phyloP scores from a whole-genome alignment of 164 flowering plant genomes.

The Liriodendron chinense region DNA sequence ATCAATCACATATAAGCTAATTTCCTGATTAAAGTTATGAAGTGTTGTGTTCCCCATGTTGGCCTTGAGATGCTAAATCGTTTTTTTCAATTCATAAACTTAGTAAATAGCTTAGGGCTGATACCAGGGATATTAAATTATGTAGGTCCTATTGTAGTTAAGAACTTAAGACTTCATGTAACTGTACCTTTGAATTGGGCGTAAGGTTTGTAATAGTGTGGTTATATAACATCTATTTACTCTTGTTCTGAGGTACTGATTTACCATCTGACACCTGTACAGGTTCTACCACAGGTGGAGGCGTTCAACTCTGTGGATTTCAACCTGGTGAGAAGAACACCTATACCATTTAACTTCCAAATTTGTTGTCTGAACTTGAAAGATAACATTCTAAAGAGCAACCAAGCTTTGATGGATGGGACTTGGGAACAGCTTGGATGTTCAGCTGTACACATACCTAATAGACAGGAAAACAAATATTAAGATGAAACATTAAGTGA shows the following conservation, averaged over 20 bases:
- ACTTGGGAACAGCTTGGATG: too few relatives aligned
- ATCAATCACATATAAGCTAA: too few relatives aligned
- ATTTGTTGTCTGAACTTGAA: neutral
- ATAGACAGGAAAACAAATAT: too few relatives aligned
- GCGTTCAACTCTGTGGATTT: constrained; percentile 59
- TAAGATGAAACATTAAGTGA: too few relatives aligned
- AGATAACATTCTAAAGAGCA: neutral
- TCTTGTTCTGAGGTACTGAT: neutral
- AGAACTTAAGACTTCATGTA: neutral
- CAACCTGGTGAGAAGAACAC: constrained; percentile 56
- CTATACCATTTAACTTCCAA: neutral
- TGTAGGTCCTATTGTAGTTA: neutral
- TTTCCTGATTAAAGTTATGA: too few relatives aligned
- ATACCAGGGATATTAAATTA: too few relatives aligned
- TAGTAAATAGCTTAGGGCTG: too few relatives aligned
- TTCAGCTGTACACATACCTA: too few relatives aligned
- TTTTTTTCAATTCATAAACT: too few relatives aligned
- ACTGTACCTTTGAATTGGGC: neutral
- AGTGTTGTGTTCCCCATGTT: too few relatives aligned
- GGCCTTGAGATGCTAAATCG: too few relatives aligned
- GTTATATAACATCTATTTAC: neutral
- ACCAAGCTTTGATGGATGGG: neutral
- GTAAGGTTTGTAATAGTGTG: neutral
- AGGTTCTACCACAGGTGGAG: constrained; percentile 67
- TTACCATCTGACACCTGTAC: constrained; percentile 13